Percentiles rank a stretch among this genome's conserved stretches.
phyloP scores from a whole-genome alignment of 805 yeast species.

The Tetrapisispora taiwanensis region DNA sequence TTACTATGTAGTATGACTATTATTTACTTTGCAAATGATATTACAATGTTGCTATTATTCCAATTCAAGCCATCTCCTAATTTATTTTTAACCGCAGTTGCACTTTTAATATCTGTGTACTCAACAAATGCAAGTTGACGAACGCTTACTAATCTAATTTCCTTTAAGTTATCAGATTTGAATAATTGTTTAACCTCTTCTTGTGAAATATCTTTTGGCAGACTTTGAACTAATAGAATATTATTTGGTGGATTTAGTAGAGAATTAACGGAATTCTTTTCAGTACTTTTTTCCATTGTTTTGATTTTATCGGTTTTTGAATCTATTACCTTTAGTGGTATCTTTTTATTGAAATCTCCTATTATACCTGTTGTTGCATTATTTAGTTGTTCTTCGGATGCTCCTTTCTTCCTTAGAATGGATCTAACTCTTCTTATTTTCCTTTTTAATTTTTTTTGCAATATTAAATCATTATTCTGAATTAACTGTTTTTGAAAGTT shows the following conservation, averaged over 20 bases:
- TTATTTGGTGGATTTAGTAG: constrained; percentile 55
- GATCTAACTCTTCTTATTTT: constrained; percentile 18
- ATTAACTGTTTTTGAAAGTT: not conserved
- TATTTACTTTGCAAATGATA: constrained; percentile 25
- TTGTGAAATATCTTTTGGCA: constrained; percentile 38
- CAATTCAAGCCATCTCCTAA: constrained; percentile 11
- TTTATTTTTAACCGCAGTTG: constrained; percentile 26
- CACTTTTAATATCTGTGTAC: constrained; percentile 45
- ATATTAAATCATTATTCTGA: constrained; percentile 1
- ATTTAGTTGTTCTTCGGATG: constrained; percentile 9
- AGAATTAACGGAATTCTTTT: constrained; percentile 5
- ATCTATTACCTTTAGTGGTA: not conserved
- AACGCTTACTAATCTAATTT: constrained; percentile 54
- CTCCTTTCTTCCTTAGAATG: constrained; percentile 15
- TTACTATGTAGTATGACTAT: not conserved
- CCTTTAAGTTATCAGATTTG: constrained; percentile 49
- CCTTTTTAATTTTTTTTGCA: constrained; percentile 10
- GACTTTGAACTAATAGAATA: constrained; percentile 53
- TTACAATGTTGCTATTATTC: constrained; percentile 9
- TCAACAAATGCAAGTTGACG: constrained; percentile 75
- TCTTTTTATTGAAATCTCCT: constrained; percentile 1
- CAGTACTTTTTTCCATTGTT: constrained; percentile 5
- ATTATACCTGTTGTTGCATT: constrained; percentile 4
- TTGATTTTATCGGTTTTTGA: constrained; percentile 2
- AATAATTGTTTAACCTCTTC: constrained; percentile 40